These are phyloP conservation scores for Bombardia bombarda DNA, from an alignment of 495 filamentous ascomycete species.

Conservation along the genomic window DNA sequence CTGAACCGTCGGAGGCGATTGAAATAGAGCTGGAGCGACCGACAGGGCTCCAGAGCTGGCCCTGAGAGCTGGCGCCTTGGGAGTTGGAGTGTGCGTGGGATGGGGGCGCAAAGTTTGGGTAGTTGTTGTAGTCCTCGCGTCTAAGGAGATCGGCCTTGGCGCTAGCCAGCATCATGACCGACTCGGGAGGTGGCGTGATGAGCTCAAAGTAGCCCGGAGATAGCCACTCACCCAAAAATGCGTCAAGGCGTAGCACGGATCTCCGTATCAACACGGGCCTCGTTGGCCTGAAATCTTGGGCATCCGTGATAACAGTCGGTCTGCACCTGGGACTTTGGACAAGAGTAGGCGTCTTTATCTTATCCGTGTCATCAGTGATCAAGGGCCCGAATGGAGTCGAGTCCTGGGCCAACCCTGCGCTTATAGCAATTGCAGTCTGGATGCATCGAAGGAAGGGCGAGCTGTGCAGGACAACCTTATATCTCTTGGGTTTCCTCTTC, in stretches of 20 bases:
- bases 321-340: constrained; percentile 4
- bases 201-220: constrained; percentile 85
- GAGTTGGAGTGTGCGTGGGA: constrained; percentile 23
- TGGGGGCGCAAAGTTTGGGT: constrained; percentile 29
- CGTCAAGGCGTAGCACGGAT: constrained; percentile 69
- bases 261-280: constrained; percentile 30
- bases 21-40: constrained; percentile 3
- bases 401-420: constrained; percentile 74
- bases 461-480: constrained; percentile 78
- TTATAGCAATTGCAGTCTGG: constrained; percentile 85
- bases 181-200: constrained; percentile 82
- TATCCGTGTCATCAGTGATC: constrained; percentile 6
- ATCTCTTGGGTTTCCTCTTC: constrained; percentile 44
- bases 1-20: constrained; percentile 10
- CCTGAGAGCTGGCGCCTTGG: constrained; percentile 12
- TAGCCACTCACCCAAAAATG: constrained; percentile 94
- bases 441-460: constrained; percentile 90
- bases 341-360: not conserved
- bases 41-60: constrained; percentile 33
- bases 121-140: constrained; percentile 53
- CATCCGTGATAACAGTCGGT: constrained; percentile 10
- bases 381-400: constrained; percentile 23
- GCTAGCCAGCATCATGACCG: constrained; percentile 73
- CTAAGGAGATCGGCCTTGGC: constrained; percentile 80
- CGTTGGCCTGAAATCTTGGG: not conserved